phyloP scores from a whole-genome alignment of 2,329 filamentous ascomycete species.

The Fusarium verticillioides region DNA sequence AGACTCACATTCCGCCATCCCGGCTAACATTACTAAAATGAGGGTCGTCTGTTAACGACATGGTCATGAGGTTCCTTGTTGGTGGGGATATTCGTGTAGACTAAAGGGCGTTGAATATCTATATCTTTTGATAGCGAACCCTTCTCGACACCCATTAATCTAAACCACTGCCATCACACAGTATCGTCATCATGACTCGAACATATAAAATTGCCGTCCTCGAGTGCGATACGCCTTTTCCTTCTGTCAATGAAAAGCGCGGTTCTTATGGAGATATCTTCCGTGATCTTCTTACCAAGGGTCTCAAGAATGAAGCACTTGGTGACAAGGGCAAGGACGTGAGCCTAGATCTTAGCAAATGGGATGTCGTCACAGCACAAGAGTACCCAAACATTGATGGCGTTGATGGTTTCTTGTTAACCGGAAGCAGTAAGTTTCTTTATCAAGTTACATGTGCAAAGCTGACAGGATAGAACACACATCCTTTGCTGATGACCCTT shows the following conservation, averaged over 20 bases:
- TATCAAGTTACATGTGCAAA: accelerated
- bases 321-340: constrained; percentile 31
- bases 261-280: constrained; percentile 50
- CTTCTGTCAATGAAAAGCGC: constrained; percentile 39
- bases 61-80: constrained; percentile 11
- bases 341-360: constrained; percentile 44
- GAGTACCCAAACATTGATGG: constrained; percentile 43
- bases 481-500: constrained; percentile 52
- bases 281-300: constrained; percentile 42
- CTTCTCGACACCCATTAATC: not conserved
- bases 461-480: constrained; percentile 44
- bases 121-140: not conserved
- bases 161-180: not conserved
- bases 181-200: constrained; percentile 31
- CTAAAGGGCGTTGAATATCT: constrained; percentile 6
- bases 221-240: constrained; percentile 49
- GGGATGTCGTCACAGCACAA: constrained; percentile 46
- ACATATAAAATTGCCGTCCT: constrained; percentile 45
- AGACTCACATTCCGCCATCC: constrained; percentile 34
- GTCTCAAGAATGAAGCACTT: constrained; percentile 35
- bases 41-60: constrained; percentile 1
- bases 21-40: constrained; percentile 16
- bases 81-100: not conserved
- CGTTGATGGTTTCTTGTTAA: constrained; percentile 48
- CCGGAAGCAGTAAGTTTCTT: constrained; percentile 48